phyloP scores from a whole-genome alignment of 257 asterid genomes.

The Nicotiana noctiflora region DNA sequence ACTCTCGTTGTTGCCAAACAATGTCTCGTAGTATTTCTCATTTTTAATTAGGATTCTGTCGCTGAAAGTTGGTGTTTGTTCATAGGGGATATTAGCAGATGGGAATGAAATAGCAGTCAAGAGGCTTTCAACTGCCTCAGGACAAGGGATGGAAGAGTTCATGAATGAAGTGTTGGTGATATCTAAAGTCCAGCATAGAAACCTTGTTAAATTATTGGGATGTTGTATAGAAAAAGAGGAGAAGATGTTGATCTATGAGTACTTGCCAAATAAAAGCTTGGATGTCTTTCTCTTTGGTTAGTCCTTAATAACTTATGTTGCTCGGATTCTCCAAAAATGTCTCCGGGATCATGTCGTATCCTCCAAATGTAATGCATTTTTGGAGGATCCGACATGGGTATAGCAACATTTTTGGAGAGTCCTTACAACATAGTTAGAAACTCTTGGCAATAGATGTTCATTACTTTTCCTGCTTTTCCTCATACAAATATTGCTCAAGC shows the following conservation, averaged over 20 bases:
- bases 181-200: conserved; percentile 54
- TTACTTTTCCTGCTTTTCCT: background rate
- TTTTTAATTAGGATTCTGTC: no score
- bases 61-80: background rate
- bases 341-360: no score
- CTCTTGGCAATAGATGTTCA: no score
- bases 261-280: conserved; percentile 38
- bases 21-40: no score
- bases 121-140: conserved; percentile 46
- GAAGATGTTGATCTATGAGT: conserved; percentile 53
- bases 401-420: no score
- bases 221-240: conserved; percentile 48
- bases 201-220: conserved; percentile 53
- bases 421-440: no score
- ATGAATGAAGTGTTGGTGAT: conserved; percentile 51
- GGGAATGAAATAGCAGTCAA: conserved; percentile 60
- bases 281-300: conserved; percentile 38
- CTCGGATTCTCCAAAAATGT: no score
- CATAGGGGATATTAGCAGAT: conserved; percentile 41
- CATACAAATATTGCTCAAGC: no score
- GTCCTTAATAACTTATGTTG: background rate
- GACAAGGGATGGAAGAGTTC: conserved; percentile 58
- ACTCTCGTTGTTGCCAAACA: background rate
- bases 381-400: no score
- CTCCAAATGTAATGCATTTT: no score